Evolutionary conservation across 1,284 basidiomycete species (phyloP), one percentile per base, ranked within the genome.

Genomic region (Microbotryum saponariae): DNA sequence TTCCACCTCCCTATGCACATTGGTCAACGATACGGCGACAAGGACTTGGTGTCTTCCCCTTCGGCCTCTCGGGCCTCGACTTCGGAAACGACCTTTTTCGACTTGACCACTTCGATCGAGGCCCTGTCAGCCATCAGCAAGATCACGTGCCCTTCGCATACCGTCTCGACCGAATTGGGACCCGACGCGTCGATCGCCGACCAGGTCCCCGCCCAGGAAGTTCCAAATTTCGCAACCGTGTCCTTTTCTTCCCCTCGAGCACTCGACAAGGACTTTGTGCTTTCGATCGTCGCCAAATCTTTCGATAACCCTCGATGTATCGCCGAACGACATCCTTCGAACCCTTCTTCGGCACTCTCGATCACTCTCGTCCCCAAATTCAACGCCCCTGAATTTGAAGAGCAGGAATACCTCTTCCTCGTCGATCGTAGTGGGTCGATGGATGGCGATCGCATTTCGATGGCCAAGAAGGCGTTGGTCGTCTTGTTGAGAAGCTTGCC

Each of bases 321-420:
- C n/a, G 60, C 65, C 46, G 69, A 69, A 50, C 47, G 29, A 0
- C 67, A 69, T 47, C 62, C 65, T 12, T 31, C 56, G 18, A n/a
- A 27, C 18, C 33, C 50, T 10, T 51, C 59, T 4, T 52, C 54
- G 10, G 62, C 63, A 6, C 12, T 64, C 21, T 20, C 37, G 14
- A 47, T 65, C 16, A 65, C 58, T 1, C 45, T 65, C 42, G 59
- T 67, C 1, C 67, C 67, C 14, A 47, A 53, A 10, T 68, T 68
- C 54, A 49, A 51, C 42, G 47, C 60, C 6, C 52, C 51, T 14
- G 57, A 65, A 18, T 23, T 64, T 16, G 21, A 25, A n/a, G 27
- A 42, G 10, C 65, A 69, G 48, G 72, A 72, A 59, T 71, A 62
- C 9, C 57, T 73, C 31, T 72, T 73, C 44, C 37, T 73, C n/a